Evolutionary conservation across 441 rosid species (phyloP).

Genomic region (Raphanus hybrid): DNA sequence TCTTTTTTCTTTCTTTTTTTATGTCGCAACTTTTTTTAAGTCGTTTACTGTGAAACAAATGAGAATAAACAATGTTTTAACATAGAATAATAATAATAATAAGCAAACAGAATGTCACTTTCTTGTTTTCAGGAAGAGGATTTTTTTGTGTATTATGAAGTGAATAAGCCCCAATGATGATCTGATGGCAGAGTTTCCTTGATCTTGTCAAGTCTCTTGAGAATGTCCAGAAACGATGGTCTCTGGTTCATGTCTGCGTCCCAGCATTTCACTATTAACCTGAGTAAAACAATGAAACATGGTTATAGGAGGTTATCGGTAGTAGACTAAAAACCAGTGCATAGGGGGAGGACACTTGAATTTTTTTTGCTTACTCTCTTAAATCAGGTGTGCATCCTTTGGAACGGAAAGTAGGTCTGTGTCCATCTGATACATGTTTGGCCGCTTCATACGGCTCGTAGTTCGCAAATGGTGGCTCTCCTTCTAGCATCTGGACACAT

Average conservation of each 20-base stretch:
- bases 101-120: slow-evolving; percentile 23
- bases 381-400: slow-evolving; percentile 77
- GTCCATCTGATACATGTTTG: slow-evolving; percentile 88
- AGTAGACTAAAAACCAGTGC: not conserved
- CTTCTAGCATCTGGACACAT: slow-evolving; percentile 90
- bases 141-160: slow-evolving; percentile 37
- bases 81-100: slow-evolving; percentile 15
- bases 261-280: slow-evolving; percentile 89
- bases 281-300: slow-evolving; percentile 30
- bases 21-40: slow-evolving; percentile 1
- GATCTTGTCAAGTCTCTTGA: slow-evolving; percentile 90
- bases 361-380: slow-evolving; percentile 71
- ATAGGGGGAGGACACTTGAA: not conserved
- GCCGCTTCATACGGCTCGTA: slow-evolving; percentile 98
- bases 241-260: slow-evolving; percentile 84
- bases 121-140: slow-evolving; percentile 7
- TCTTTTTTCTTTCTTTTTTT: not conserved
- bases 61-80: slow-evolving; percentile 35
- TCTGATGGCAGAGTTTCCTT: slow-evolving; percentile 73
- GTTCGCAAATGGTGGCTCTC: slow-evolving; percentile 85
- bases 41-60: slow-evolving; percentile 28
- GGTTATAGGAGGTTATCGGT: not conserved
- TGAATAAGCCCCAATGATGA: slow-evolving; percentile 90
- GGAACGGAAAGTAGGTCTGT: slow-evolving; percentile 78
- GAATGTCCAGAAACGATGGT: slow-evolving; percentile 92